These are phyloP conservation scores for Isoetes engelmannii DNA, from an alignment of 83 land plant genomes.

Conservation along the genomic window DNA sequence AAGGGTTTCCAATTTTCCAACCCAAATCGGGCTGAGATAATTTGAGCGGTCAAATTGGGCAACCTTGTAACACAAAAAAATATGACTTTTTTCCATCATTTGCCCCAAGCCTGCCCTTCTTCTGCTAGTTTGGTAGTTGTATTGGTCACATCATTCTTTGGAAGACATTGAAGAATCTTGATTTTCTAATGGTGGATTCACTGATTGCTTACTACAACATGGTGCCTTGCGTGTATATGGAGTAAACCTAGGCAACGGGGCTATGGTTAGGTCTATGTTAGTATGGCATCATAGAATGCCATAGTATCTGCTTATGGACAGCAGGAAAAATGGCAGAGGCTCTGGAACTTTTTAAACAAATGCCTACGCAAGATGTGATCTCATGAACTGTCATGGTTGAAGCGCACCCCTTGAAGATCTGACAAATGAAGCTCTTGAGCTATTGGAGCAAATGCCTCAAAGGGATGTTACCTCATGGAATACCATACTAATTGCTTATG, in stretches of 20 bases:
- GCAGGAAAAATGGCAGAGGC: constrained; percentile 21
- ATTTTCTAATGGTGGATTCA: constrained; percentile 92
- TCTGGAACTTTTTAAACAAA: constrained; percentile 30
- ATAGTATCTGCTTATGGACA: constrained; percentile 38
- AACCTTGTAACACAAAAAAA: too few species aligned
- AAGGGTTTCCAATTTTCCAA: too few species aligned
- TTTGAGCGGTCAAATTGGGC: too few species aligned
- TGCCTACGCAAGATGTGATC: constrained; percentile 24
- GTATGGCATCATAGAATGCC: constrained; percentile 38
- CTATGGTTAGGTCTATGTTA: constrained; percentile 78
- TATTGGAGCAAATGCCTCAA: constrained; percentile 25
- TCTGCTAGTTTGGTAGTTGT: too few species aligned
- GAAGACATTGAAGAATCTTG: too few species aligned
- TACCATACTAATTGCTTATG: constrained; percentile 32
- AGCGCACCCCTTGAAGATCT: constrained; percentile 31
- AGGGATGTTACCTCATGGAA: constrained; percentile 34
- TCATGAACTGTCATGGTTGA: constrained; percentile 37
- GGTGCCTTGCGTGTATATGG: constrained; percentile 92
- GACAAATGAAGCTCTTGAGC: constrained; percentile 19
- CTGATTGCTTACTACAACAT: constrained; percentile 89
- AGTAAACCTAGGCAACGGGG: constrained; percentile 92
- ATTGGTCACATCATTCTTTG: too few species aligned
- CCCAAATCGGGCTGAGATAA: too few species aligned
- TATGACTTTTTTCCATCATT: too few species aligned
- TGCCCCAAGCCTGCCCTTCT: too few species aligned